Evolutionary conservation across 352 stramenopile species (phyloP).

Genomic region (Phytophthora hybrid): DNA sequence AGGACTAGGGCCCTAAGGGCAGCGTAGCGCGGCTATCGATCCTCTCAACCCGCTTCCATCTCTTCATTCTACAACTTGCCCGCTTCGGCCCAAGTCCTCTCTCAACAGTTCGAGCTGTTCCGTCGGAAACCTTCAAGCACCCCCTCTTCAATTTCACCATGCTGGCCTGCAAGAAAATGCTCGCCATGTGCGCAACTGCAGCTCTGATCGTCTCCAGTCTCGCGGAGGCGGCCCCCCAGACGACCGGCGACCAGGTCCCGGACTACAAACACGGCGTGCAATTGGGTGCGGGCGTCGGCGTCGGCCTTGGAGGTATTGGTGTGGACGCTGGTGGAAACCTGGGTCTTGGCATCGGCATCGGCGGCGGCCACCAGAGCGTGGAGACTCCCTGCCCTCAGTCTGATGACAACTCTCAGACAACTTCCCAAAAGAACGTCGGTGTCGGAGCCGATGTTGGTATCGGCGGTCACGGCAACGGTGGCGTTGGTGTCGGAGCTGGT

Average conservation of each 20-base stretch:
- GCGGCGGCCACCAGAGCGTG: constrained; percentile 12
- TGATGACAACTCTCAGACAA: not conserved
- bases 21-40: constrained; percentile 1
- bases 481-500: too few relatives aligned
- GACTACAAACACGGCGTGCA: too few relatives aligned
- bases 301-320: constrained; percentile 3
- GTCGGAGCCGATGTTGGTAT: too few relatives aligned
- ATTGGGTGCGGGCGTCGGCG: too few relatives aligned
- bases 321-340: not conserved
- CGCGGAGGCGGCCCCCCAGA: constrained; percentile 17
- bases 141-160: constrained; percentile 26
- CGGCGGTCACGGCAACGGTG: too few relatives aligned
- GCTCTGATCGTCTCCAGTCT: constrained; percentile 38
- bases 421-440: too few relatives aligned
- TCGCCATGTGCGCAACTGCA: constrained; percentile 38
- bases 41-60: constrained; percentile 5
- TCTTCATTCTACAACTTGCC: constrained; percentile 43
- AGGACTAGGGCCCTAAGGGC: not conserved
- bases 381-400: constrained; percentile 21
- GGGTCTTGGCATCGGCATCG: constrained; percentile 10
- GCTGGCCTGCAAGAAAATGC: constrained; percentile 44
- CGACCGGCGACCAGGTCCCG: too few relatives aligned
- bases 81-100: constrained; percentile 33
- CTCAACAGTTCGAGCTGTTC: constrained; percentile 32
- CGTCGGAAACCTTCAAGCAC: constrained; percentile 16